A percentile compares a stretch with the other conserved stretches of the same genome.
These are phyloP conservation scores for Aureobasidium subglaciale DNA, from an alignment of 2,329 filamentous ascomycete species.

Conservation along the genomic window DNA sequence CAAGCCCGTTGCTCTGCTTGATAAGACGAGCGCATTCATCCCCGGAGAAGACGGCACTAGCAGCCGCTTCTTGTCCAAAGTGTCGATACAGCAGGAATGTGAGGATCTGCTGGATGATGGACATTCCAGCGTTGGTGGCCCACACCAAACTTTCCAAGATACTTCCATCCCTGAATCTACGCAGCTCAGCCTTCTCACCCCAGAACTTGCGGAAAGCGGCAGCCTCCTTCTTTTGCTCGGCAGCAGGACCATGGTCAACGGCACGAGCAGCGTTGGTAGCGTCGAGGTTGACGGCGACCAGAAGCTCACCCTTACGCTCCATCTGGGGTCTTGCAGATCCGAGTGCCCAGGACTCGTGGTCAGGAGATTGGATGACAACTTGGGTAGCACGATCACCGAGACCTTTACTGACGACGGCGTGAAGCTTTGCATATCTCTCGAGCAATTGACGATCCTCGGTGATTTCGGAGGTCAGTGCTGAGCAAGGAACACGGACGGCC, in stretches of 20 bases:
- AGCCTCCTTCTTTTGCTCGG: constrained; percentile 78
- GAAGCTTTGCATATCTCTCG: constrained; percentile 49
- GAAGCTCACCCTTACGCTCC: constrained; percentile 36
- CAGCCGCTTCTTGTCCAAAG: constrained; percentile 52
- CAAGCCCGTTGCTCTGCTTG: constrained; percentile 29
- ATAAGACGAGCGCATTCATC: constrained; percentile 42
- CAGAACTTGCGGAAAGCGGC: constrained; percentile 82
- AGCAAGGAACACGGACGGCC: constrained; percentile 35
- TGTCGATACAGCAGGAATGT: constrained; percentile 64
- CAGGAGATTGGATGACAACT: constrained; percentile 43
- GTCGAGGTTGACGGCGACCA: constrained; percentile 66
- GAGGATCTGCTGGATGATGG: constrained; percentile 74
- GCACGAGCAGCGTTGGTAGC: constrained; percentile 63
- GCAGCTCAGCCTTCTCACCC: constrained; percentile 86
- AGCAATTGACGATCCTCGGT: constrained; percentile 25
- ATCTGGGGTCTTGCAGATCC: constrained; percentile 23
- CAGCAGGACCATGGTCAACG: constrained; percentile 81
- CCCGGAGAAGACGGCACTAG: constrained; percentile 39
- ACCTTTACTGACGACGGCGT: constrained; percentile 60
- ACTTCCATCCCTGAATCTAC: constrained; percentile 90
- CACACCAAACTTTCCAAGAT: constrained; percentile 91
- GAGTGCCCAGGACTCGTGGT: constrained; percentile 30
- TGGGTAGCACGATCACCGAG: constrained; percentile 67
- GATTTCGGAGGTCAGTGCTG: constrained; percentile 23
- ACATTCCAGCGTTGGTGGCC: constrained; percentile 51